Evolutionary conservation across 441 rosid species (phyloP), one percentile per base, ranked within the genome.

Genomic region (Jatropha multifida): DNA sequence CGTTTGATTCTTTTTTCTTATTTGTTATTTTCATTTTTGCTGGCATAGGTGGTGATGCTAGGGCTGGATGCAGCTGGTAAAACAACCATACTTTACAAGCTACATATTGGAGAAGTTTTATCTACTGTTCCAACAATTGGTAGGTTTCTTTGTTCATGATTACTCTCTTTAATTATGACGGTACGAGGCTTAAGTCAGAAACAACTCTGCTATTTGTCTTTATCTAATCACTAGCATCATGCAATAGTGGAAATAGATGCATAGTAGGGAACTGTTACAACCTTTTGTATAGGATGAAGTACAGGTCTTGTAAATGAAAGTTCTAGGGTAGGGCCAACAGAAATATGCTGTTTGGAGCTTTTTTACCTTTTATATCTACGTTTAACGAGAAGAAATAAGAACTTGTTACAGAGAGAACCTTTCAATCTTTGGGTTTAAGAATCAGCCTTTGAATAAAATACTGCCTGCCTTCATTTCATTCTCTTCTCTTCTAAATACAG

Each of bases 1-100:
- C 56, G 55, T 63, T 41, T 52, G 42, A 48, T 64, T 44, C 32
- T 63, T 13, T 56, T 75, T 41, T 65, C 60, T 79, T 61, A 38
- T 41, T 61, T 61, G 55, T 37, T 48, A n/a, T 70, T 80, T 67
- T 40, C 5, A 41, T 78, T 80, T 72, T 84, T 41, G 74, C n/a
- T 84, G 75, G 80, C 56, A 48, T 80, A 93, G 99, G 99, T 94
- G 64, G 97, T 94, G 82, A 94, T 94, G 99, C 86, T 95, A 62
- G 99, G 99, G 41, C 84, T 94, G 66, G 99, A 94, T 81, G 98
- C 97, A 20, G 99, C 99, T 79, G 99, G 99, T 15, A 95, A 95
- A 84, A 95, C 99, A 27, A 95, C 98, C 38, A 88, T 93, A 78
- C 88, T 95, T 40, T 95, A 95, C 91, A 95, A 95, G 86, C 90